A percentile compares a stretch with the other conserved stretches of the same genome.
Conservation (phyloP, 257 asterid species). For the Solanum pinnatisectum region DNA sequence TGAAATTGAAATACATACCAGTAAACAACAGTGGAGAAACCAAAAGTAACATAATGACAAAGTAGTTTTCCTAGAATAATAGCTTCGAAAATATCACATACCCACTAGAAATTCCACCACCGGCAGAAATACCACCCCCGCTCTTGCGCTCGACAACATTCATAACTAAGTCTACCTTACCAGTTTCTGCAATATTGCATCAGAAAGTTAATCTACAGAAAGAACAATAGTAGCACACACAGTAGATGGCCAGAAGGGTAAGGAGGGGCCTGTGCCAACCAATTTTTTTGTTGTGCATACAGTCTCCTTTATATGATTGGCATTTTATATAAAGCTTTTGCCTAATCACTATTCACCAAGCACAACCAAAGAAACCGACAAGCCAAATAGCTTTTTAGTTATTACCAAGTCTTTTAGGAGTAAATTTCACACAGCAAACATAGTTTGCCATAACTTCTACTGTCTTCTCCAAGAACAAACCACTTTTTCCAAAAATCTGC, state of each 20-base stretch:
- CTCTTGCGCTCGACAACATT: slow-evolving; percentile 93
- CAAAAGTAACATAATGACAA: not conserved
- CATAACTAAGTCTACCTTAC: slow-evolving; percentile 87
- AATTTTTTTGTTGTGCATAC: not conserved
- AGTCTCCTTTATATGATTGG: not conserved
- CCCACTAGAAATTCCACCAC: slow-evolving; percentile 99
- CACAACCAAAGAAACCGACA: not conserved
- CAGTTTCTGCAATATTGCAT: slow-evolving; percentile 44
- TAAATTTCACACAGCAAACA: not conserved
- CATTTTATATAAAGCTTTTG: not conserved
- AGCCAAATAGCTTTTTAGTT: not conserved
- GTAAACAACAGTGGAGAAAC: slow-evolving; percentile 2
- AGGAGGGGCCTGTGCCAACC: not conserved
- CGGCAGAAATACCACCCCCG: slow-evolving; percentile 85
- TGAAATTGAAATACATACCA: slow-evolving; percentile 21
- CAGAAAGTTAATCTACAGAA: not conserved
- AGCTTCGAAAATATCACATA: slow-evolving; percentile 27
- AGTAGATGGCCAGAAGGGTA: not conserved
- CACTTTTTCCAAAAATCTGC: not conserved
- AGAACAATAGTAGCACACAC: not conserved
- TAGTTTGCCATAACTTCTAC: not conserved
- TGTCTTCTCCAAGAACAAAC: not conserved
- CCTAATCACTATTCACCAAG: not conserved
- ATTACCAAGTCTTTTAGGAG: not conserved
- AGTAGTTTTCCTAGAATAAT: not conserved